These are phyloP conservation scores for Aspergillus hancockii DNA, from an alignment of 495 filamentous ascomycete species.

Conservation along the genomic window DNA sequence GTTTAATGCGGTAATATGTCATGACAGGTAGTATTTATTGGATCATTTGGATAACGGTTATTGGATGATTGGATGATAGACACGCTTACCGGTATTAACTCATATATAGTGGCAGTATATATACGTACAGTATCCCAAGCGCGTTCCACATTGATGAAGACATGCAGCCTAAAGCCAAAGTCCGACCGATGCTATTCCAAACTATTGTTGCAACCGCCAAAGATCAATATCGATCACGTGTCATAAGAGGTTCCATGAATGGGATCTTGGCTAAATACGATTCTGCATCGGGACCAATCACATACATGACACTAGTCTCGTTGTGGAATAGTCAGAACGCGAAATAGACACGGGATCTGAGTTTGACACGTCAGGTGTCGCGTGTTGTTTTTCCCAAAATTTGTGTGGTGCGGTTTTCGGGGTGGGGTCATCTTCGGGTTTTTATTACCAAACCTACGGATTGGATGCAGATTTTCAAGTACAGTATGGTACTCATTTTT, in stretches of 20 bases:
- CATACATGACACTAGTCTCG: constrained; percentile 2
- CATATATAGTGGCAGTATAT: too few relatives aligned
- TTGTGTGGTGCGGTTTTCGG: background rate
- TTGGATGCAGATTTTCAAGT: background rate
- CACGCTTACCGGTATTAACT: too few relatives aligned
- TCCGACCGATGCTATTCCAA: too few relatives aligned
- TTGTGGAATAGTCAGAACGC: constrained; percentile 8
- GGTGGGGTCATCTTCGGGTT: background rate
- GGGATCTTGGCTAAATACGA: background rate
- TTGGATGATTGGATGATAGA: background rate
- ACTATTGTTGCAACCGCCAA: too few relatives aligned
- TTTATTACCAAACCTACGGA: background rate
- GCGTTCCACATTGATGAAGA: too few relatives aligned
- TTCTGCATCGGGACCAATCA: background rate
- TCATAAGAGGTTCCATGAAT: background rate
- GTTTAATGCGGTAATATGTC: background rate
- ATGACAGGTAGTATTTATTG: background rate
- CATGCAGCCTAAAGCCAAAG: too few relatives aligned
- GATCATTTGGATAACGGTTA: background rate
- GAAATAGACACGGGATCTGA: constrained; percentile 17
- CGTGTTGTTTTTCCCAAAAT: constrained; percentile 6
- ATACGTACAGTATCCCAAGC: too few relatives aligned
- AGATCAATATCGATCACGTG: too few relatives aligned
- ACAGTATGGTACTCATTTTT: background rate
- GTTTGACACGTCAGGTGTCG: constrained; percentile 2